A percentile compares a stretch with the other conserved stretches of the same genome.
phyloP scores from a whole-genome alignment of 73 alveolate genomes.

The Blepharisma stoltei region DNA sequence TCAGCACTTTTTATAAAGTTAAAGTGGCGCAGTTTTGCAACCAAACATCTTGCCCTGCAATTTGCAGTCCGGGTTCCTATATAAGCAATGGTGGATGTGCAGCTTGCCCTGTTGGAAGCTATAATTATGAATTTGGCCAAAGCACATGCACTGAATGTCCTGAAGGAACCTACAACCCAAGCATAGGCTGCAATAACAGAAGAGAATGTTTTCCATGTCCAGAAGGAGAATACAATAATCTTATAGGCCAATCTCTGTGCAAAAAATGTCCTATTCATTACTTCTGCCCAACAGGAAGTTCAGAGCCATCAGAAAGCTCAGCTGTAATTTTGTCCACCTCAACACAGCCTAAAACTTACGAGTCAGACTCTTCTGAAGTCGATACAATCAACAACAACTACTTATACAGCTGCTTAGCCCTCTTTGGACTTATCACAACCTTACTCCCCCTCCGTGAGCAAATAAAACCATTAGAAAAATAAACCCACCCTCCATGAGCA shows the following conservation, averaged over 20 bases:
- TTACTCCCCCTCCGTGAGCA: no score
- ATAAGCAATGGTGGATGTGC: neutral
- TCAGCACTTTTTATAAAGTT: neutral
- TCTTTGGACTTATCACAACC: neutral
- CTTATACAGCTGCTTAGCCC: neutral
- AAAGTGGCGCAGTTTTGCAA: neutral
- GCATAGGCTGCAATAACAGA: neutral
- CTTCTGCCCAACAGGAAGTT: slow-evolving; percentile 4
- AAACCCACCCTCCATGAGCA: no score
- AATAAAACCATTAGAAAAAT: no score
- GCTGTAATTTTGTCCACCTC: neutral
- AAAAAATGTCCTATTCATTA: neutral
- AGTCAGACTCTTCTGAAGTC: neutral
- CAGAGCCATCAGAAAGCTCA: neutral
- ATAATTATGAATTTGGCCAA: neutral
- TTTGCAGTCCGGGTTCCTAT: neutral
- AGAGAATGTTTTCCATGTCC: slow-evolving; percentile 11
- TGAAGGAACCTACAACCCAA: slow-evolving; percentile 12
- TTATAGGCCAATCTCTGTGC: neutral
- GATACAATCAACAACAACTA: neutral
- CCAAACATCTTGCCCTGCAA: neutral
- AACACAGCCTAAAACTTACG: neutral
- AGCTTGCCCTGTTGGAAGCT: neutral
- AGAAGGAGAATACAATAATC: neutral
- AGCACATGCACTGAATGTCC: neutral